A percentile compares a stretch with the other conserved stretches of the same genome.
phyloP scores from a whole-genome alignment of 371 early-diverging fungal species.

The Haplosporangium sp. region DNA sequence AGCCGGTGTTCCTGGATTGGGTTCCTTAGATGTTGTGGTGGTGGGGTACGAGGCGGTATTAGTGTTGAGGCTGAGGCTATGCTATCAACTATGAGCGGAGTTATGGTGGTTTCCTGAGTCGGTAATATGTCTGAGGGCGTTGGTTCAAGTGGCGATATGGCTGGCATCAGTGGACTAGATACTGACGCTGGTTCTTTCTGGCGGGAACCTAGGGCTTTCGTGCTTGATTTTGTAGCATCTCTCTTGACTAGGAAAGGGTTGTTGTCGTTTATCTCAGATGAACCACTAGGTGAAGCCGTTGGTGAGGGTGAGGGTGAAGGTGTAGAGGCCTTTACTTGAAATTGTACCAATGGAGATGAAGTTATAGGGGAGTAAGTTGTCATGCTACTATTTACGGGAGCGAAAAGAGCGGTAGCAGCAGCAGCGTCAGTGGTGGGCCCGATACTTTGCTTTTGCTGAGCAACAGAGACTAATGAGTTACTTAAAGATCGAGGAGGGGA shows the following conservation, averaged over 20 bases:
- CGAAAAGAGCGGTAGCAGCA: background rate
- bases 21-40: background rate
- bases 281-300: constrained; percentile 4
- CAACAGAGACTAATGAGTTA: background rate
- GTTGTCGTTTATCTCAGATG: constrained; percentile 3
- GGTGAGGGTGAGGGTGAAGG: constrained; percentile 10
- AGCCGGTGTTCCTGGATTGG: background rate
- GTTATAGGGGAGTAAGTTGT: constrained; percentile 34
- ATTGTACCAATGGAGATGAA: constrained; percentile 36
- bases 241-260: constrained; percentile 22
- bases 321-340: constrained; percentile 21
- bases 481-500: constrained; percentile 19
- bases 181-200: constrained; percentile 7
- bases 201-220: background rate
- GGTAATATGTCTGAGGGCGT: background rate
- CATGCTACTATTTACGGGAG: background rate
- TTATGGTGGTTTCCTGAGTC: background rate
- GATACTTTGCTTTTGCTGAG: background rate
- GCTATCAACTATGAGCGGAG: constrained; percentile 11
- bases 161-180: constrained; percentile 3
- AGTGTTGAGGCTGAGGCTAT: no score
- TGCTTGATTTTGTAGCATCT: background rate
- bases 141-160: background rate
- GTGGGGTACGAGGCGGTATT: background rate
- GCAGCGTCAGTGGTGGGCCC: background rate